These are phyloP conservation scores for Juncus effusus DNA, from an alignment of 176 grass and related monocot genomes.

Conservation along the genomic window DNA sequence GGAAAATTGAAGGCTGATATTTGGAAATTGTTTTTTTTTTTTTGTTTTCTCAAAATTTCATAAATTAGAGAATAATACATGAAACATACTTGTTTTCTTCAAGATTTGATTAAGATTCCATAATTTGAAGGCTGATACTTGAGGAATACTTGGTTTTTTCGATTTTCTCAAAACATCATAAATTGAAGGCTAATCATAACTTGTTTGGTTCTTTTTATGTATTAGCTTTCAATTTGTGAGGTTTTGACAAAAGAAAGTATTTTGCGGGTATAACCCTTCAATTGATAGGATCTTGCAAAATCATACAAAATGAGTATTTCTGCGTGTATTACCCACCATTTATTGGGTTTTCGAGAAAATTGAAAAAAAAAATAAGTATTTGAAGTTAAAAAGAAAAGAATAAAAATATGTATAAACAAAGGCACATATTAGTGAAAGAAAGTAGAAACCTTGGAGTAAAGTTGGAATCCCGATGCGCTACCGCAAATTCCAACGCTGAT, in stretches of 20 bases:
- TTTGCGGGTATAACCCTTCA: too few species aligned
- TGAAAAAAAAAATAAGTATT: neutral
- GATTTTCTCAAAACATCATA: too few species aligned
- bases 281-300: too few species aligned
- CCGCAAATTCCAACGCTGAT: conserved; percentile 97
- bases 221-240: too few species aligned
- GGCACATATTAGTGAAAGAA: conserved; percentile 7
- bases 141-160: neutral
- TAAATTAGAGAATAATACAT: too few species aligned
- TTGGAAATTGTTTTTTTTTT: neutral
- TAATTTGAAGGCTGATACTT: neutral
- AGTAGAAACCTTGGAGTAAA: conserved; percentile 63
- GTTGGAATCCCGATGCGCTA: conserved; percentile 78
- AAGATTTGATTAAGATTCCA: neutral
- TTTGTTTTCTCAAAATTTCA: too few species aligned
- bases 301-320: neutral
- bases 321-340: neutral
- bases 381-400: neutral
- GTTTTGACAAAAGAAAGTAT: too few species aligned
- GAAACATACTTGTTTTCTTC: too few species aligned
- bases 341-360: neutral
- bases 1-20: neutral
- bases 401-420: neutral
- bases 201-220: too few species aligned
- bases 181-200: too few species aligned